Conservation (phyloP, 768 basidiomycete genomes). For the Termitomyces sp. region DNA sequence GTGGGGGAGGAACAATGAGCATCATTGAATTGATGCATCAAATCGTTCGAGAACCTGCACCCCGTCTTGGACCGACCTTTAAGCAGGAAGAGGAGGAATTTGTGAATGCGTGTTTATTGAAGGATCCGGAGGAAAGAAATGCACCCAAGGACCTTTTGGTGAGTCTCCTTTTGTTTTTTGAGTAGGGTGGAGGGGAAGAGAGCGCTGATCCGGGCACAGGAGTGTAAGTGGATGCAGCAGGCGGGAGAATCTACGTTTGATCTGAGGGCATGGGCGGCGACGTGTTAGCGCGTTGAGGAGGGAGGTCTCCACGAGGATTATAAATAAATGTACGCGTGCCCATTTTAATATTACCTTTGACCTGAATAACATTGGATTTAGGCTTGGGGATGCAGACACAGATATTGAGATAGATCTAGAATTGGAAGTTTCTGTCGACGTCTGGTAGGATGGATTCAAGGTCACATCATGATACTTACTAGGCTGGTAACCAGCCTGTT, state of each 20-base stretch:
- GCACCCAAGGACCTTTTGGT: slow-evolving; percentile 86
- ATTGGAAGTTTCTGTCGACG: too few relatives aligned
- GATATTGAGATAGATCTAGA: too few relatives aligned
- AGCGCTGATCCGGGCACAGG: not conserved
- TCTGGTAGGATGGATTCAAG: too few relatives aligned
- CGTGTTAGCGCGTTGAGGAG: slow-evolving; percentile 37
- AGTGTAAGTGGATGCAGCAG: slow-evolving; percentile 55
- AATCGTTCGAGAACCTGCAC: slow-evolving; percentile 98
- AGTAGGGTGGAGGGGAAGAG: not conserved
- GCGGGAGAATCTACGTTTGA: slow-evolving; percentile 58
- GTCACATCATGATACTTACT: too few relatives aligned
- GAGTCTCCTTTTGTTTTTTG: slow-evolving; percentile 16
- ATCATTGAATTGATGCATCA: slow-evolving; percentile 96
- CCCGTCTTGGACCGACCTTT: slow-evolving; percentile 69
- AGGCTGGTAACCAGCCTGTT: too few relatives aligned
- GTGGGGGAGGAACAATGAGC: slow-evolving; percentile 93
- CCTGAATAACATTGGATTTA: not conserved
- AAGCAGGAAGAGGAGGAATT: slow-evolving; percentile 75
- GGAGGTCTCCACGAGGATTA: not conserved
- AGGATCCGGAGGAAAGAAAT: slow-evolving; percentile 78
- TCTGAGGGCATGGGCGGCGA: slow-evolving; percentile 75
- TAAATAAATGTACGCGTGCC: not conserved
- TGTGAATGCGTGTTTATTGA: slow-evolving; percentile 84
- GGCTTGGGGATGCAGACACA: not conserved
- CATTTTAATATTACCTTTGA: not conserved